Evolutionary conservation across 345 rosid species (phyloP).

Genomic region (Draba incana): DNA sequence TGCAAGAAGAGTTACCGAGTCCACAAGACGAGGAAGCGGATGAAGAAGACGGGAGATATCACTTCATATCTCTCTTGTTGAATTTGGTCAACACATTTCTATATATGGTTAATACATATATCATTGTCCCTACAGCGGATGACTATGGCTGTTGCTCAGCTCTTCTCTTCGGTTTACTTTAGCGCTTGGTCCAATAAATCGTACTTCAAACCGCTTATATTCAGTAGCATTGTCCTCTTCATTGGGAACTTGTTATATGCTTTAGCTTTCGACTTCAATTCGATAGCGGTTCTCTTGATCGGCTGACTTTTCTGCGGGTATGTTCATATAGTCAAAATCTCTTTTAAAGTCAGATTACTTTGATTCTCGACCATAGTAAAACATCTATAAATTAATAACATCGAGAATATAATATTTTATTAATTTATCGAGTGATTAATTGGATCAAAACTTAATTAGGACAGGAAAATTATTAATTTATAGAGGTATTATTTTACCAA

Average conservation of each 20-base stretch:
- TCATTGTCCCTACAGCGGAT: conserved; percentile 93
- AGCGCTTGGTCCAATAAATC: conserved; percentile 66
- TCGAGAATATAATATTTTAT: too few species aligned
- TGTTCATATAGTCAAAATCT: conserved; percentile 33
- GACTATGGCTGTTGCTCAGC: conserved; percentile 99
- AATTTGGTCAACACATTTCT: conserved; percentile 84
- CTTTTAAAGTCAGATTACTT: not conserved
- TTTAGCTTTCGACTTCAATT: conserved; percentile 76
- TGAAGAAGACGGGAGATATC: conserved; percentile 67
- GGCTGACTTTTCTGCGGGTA: conserved; percentile 98
- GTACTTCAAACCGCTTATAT: conserved; percentile 86
- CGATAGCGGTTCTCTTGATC: conserved; percentile 66
- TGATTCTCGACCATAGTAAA: conserved; percentile 4
- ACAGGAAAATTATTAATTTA: too few species aligned
- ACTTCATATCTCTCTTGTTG: conserved; percentile 85
- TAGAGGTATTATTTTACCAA: too few species aligned
- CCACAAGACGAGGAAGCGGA: conserved; percentile 68
- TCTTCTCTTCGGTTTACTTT: conserved; percentile 84
- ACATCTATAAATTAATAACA: too few species aligned
- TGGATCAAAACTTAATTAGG: too few species aligned
- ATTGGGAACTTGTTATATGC: conserved; percentile 86
- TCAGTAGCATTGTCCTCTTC: conserved; percentile 85
- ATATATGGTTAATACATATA: conserved; percentile 94
- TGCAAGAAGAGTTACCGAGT: conserved; percentile 89
- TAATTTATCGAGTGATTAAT: too few species aligned